Evolutionary conservation across 306 rosid species (phyloP).

Genomic region (Hippophae tibetana): DNA sequence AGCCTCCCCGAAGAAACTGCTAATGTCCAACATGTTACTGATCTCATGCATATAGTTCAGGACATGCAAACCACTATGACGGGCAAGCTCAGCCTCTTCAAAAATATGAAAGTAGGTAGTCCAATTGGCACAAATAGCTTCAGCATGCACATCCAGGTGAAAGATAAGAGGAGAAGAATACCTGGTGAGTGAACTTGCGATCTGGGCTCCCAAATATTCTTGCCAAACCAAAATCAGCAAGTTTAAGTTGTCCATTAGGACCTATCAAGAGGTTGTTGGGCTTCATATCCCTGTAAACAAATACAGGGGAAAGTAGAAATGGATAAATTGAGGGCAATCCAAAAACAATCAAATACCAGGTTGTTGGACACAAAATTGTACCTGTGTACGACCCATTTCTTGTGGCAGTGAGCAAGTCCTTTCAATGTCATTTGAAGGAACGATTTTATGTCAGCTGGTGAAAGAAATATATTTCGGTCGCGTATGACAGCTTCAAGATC

Average conservation of each 20-base stretch:
- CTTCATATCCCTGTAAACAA: slow-evolving; percentile 83
- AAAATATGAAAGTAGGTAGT: no score
- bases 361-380: slow-evolving; percentile 16
- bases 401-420: slow-evolving; percentile 89
- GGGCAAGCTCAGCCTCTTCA: no score
- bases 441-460: slow-evolving; percentile 82
- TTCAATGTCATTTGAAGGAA: slow-evolving; percentile 86
- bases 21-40: no score
- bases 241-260: slow-evolving; percentile 84
- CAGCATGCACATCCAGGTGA: no score
- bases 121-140: no score
- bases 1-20: no score
- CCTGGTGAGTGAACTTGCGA: slow-evolving; percentile 96
- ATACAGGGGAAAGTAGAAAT: slow-evolving; percentile 8
- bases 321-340: slow-evolving; percentile 17
- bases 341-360: neutral
- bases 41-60: no score
- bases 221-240: slow-evolving; percentile 98
- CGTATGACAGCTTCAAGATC: slow-evolving; percentile 97
- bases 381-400: slow-evolving; percentile 98
- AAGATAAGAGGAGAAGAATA: slow-evolving; percentile 15
- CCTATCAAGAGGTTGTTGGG: slow-evolving; percentile 97
- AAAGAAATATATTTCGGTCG: slow-evolving; percentile 74
- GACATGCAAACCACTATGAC: no score
- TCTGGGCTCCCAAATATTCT: slow-evolving; percentile 95